Evolutionary conservation across 495 filamentous ascomycete species (phyloP).

Genomic region (Penicillium cosmopolitanum): DNA sequence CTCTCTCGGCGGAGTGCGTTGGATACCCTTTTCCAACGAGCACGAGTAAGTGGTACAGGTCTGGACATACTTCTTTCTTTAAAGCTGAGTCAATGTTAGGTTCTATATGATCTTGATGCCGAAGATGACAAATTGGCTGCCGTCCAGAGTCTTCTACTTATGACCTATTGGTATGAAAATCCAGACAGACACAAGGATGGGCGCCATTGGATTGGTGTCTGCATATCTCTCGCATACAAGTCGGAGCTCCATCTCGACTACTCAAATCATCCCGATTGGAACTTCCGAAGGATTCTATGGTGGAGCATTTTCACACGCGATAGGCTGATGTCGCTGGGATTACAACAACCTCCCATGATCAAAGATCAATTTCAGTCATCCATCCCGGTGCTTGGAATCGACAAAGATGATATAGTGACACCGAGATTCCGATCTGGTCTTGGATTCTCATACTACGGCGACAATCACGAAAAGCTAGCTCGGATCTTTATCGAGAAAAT

Average conservation of each 20-base stretch:
- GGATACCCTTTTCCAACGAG: constrained; percentile 14
- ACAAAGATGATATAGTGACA: background rate
- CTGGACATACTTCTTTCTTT: background rate
- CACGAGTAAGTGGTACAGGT: constrained; percentile 5
- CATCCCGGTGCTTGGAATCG: constrained; percentile 1
- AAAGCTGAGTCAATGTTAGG: background rate
- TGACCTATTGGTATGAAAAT: constrained; percentile 24
- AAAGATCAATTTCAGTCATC: constrained; percentile 12
- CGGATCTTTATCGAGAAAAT: constrained; percentile 18
- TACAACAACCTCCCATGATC: constrained; percentile 23
- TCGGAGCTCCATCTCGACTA: constrained; percentile 15
- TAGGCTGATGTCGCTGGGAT: constrained; percentile 13
- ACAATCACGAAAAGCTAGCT: constrained; percentile 4
- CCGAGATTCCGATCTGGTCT: background rate
- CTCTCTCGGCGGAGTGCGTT: constrained; percentile 13
- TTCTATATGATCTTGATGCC: constrained; percentile 18
- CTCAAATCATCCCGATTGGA: background rate
- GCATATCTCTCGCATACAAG: constrained; percentile 14
- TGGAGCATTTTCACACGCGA: constrained; percentile 24
- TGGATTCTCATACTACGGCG: constrained; percentile 4
- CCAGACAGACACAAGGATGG: constrained; percentile 18
- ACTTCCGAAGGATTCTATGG: constrained; percentile 18
- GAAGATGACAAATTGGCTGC: constrained; percentile 15
- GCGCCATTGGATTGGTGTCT: constrained; percentile 19
- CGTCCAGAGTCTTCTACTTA: constrained; percentile 20